Conservation (phyloP, 257 asterid species). For the Osmanthus fragrans region DNA sequence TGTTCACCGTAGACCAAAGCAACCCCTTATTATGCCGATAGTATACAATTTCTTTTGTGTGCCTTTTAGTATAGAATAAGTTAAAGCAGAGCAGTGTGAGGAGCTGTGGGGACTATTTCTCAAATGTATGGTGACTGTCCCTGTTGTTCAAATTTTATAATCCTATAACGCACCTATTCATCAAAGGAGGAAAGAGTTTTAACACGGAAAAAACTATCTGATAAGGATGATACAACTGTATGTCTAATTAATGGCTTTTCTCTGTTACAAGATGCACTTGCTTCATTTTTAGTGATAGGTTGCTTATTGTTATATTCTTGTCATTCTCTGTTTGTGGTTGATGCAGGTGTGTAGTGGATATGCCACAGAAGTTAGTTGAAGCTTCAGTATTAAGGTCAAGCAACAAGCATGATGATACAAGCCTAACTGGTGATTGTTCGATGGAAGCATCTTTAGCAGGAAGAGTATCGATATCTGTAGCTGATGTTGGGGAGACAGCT, state of each 20-base stretch:
- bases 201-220: not conserved
- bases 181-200: not conserved
- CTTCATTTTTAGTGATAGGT: constrained; percentile 15
- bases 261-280: constrained; percentile 15
- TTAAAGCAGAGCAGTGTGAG: not conserved
- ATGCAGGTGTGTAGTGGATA: constrained; percentile 63
- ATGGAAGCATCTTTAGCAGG: constrained; percentile 63
- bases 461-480: constrained; percentile 75
- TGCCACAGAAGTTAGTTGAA: constrained; percentile 36
- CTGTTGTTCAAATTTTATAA: not conserved
- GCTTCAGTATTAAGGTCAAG: constrained; percentile 28
- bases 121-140: not conserved
- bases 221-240: not conserved
- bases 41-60: not conserved
- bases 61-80: not conserved
- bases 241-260: not conserved
- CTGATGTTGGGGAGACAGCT: constrained; percentile 93
- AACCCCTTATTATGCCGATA: not conserved
- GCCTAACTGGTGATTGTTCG: constrained; percentile 33
- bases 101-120: not conserved
- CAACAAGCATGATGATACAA: constrained; percentile 43
- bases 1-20: constrained; percentile 11
- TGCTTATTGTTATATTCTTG: constrained; percentile 32
- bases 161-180: not conserved
- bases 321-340: constrained; percentile 33